Base-by-base conservation (phyloP, 2,329 filamentous ascomycete species). In the Pseudogymnoascus sp. region DNA sequence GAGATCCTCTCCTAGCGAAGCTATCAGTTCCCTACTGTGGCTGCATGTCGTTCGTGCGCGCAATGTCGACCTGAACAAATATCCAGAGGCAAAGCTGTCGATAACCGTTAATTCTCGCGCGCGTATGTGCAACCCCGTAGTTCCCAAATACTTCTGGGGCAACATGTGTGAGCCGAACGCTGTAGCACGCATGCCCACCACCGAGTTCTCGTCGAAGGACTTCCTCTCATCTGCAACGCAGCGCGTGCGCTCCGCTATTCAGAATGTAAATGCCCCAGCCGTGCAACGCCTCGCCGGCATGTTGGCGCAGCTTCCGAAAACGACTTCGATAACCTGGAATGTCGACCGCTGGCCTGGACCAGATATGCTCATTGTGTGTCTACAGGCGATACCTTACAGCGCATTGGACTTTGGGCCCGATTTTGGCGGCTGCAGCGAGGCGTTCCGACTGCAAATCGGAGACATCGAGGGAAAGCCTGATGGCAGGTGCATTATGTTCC, bases 341-440 rank as follows among this genome's bases (percentile, higher is more conserved):
- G 59, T 40, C 14, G 59, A 60, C 59, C 59, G 59, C n/a, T 60
- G 59, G 33, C 59, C 59, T 38, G 59, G 59, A 21, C 59, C 59
- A 40, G 59, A 60, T 31, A 60, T 60, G 59, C 59, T 60, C n/a
- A 60, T 60, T 60, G 59, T 60, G 37, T 40, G 16, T 31, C 33
- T 60, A 5, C 59, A 60, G 31, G 14, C 18, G 6, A 37, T 37
- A 23, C 33, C 33, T n/a, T 60, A 11, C 10, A 60, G 11, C 5
- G 59, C 33, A 25, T 21, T 60, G 2, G 33, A 60, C 37, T 60
- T 38, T 16, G 59, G 59, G 18, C 4, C 23, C 23, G 59, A 40
- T 23, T 40, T 60, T 38, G 59, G 59, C 16, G 33, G 37, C n/a
- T 40, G 18, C 18, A 40, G 47, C 16, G 47, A 37, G 23, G 59